Percentiles rank a stretch among this genome's conserved stretches.
phyloP scores from a whole-genome alignment of 2,329 filamentous ascomycete genomes.

The Aspergillus sp. region DNA sequence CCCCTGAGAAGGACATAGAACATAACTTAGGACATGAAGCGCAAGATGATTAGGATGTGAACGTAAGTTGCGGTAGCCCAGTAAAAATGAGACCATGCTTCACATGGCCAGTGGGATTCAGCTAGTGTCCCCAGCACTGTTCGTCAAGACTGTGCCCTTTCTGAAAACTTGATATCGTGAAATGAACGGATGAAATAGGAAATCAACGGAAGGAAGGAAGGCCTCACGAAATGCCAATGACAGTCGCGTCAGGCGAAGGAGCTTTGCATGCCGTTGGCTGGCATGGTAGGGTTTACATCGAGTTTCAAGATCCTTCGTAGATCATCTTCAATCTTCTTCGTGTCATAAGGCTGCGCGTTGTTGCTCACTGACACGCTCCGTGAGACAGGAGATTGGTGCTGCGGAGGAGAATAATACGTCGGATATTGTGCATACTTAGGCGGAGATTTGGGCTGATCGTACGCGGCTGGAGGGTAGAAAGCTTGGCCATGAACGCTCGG shows the following conservation, averaged over 20 bases:
- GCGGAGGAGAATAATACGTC: conserved; percentile 26
- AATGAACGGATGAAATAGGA: not conserved
- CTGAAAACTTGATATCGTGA: conserved; percentile 2
- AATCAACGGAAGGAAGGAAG: not conserved
- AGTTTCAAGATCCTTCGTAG: conserved; percentile 51
- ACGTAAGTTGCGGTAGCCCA: not conserved
- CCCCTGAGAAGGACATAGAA: not conserved
- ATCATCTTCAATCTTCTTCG: conserved; percentile 51
- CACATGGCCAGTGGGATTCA: not conserved
- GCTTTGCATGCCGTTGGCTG: conserved; percentile 36
- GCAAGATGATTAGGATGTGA: not conserved
- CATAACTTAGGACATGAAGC: not conserved
- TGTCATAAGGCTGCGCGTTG: conserved; percentile 37
- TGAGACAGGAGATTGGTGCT: conserved; percentile 26
- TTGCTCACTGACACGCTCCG: conserved; percentile 24
- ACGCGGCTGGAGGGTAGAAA: conserved; percentile 26
- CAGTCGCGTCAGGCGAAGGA: conserved; percentile 29
- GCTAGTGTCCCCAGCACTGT: not conserved
- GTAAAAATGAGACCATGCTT: not conserved
- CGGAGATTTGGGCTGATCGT: conserved; percentile 25
- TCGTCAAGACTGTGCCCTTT: not conserved
- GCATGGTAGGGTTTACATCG: conserved; percentile 33
- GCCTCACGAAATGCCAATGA: not conserved
- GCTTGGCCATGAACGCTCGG: conserved; percentile 14
- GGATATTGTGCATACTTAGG: conserved; percentile 15